These are phyloP conservation scores for Mrakia gelida DNA, from an alignment of 768 basidiomycete genomes.

Conservation along the genomic window DNA sequence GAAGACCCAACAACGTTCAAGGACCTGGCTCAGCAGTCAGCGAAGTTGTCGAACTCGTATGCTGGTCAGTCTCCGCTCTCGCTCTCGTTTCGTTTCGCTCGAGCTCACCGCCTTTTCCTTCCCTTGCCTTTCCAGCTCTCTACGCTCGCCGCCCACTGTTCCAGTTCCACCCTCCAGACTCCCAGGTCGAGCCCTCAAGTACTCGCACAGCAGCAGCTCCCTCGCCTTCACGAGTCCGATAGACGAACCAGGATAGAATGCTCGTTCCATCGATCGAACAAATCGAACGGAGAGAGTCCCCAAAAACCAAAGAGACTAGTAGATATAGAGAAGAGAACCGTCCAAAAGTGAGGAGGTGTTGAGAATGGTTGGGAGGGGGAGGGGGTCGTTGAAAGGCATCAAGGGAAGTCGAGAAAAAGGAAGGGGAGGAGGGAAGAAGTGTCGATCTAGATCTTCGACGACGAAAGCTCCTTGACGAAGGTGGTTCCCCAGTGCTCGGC, in stretches of 20 bases:
- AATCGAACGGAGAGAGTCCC: no score
- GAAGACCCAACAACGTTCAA: not conserved
- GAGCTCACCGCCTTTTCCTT: not conserved
- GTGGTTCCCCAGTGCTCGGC: constrained; percentile 88
- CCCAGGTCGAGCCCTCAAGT: no score
- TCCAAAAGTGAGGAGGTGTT: no score
- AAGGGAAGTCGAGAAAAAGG: not conserved
- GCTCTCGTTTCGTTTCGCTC: not conserved
- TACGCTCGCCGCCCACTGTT: not conserved
- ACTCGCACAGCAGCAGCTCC: no score
- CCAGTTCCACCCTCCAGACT: not conserved
- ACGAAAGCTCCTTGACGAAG: constrained; percentile 24
- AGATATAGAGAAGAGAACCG: no score
- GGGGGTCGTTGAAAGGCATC: constrained; percentile 1
- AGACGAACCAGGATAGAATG: no score
- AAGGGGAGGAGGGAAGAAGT: not conserved
- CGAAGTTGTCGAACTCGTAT: not conserved
- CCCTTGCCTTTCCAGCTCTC: not conserved
- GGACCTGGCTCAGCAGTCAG: not conserved
- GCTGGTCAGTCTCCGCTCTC: not conserved
- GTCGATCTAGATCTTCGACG: not conserved
- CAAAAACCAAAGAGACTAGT: no score
- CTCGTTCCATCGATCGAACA: no score
- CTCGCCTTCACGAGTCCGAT: no score
- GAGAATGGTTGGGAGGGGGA: no score